Base-by-base conservation (phyloP, 2,329 filamentous ascomycete species). In the Fusarium poae region DNA sequence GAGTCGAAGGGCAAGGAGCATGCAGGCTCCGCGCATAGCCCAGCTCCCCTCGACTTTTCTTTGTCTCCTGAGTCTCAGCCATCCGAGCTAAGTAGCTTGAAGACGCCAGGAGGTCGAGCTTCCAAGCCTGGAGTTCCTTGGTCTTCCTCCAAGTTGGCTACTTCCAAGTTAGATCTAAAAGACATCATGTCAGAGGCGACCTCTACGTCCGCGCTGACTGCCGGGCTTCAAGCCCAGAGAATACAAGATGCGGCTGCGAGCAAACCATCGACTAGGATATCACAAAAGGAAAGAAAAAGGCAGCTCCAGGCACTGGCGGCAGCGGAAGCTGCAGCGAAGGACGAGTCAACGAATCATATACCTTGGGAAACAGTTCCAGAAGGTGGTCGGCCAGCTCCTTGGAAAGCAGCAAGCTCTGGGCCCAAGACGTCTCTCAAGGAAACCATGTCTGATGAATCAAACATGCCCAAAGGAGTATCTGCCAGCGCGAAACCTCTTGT, bases 261-360 rank as follows among this genome's bases (percentile, higher is more conserved):
- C 74, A 78, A 74, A 39, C 73, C 82, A 1, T 80, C 82, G 18
- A 76, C 80, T 1, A 97, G 92, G 76, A 80, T 97, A 70, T 97
- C 94, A 1, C 96, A 98, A 73, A 97, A 96, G 75, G 94, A 97
- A 77, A 89, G 94, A 23, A 98, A 97, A 81, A 92, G 88, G 75
- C 88, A 94, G 68, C 88, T 93, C 72, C 91, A 93, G 73, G 85
- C 88, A 65, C 88, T 92, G 73, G 81, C 84, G 25, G 80, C 77
- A 25, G 77, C 82, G 35, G 80, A 84, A 62, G 79, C 78, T 32
- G 78, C 81, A 10, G 79, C 80, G 9, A 74, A 75, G 39, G 73
- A 75, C n/a, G 75, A 76, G 32, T 71, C 73, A 32, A 40, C 66
- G 15, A 77, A 69, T 29, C 63, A 65, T n/a, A 78, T 79, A 21